Evolutionary conservation across 208 protist species (phyloP).

Genomic region (Trypanosoma brucei): DNA sequence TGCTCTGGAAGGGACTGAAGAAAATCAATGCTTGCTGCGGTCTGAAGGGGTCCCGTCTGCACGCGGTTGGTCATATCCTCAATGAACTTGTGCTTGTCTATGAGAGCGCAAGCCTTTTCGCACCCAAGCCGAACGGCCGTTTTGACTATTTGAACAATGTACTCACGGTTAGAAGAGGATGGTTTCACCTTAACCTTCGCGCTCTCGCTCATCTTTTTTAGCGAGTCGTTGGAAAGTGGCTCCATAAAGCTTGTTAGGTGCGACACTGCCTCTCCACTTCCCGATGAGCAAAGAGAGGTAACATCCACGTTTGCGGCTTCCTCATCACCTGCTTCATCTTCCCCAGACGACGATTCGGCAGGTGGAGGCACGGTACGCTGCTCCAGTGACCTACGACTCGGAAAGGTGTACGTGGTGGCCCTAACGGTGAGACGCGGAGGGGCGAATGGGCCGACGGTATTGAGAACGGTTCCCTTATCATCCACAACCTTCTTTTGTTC

Average conservation of each 20-base stretch:
- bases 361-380: slow-evolving; percentile 70
- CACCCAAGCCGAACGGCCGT: slow-evolving; percentile 79
- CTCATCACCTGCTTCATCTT: slow-evolving; percentile 39
- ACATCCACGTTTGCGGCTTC: slow-evolving; percentile 21
- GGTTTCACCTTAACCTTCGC: slow-evolving; percentile 85
- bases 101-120: slow-evolving; percentile 82
- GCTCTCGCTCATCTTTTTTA: slow-evolving; percentile 88
- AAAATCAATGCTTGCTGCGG: slow-evolving; percentile 80
- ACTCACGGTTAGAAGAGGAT: slow-evolving; percentile 70
- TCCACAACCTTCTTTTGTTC: slow-evolving; percentile 80
- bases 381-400: slow-evolving; percentile 78
- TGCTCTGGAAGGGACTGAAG: slow-evolving; percentile 78
- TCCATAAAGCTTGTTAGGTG: slow-evolving; percentile 82
- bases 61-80: slow-evolving; percentile 82
- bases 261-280: slow-evolving; percentile 53
- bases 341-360: slow-evolving; percentile 43
- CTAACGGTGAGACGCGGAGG: slow-evolving; percentile 74
- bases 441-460: slow-evolving; percentile 71
- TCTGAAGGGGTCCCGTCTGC: slow-evolving; percentile 68
- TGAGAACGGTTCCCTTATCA: slow-evolving; percentile 71
- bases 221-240: slow-evolving; percentile 80
- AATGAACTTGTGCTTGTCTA: slow-evolving; percentile 89
- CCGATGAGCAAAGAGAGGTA: slow-evolving; percentile 28
- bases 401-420: slow-evolving; percentile 59
- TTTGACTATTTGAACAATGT: slow-evolving; percentile 81